Base-by-base conservation (phyloP, 108 stramenopile species). In the Poteriospumella lacustris region DNA sequence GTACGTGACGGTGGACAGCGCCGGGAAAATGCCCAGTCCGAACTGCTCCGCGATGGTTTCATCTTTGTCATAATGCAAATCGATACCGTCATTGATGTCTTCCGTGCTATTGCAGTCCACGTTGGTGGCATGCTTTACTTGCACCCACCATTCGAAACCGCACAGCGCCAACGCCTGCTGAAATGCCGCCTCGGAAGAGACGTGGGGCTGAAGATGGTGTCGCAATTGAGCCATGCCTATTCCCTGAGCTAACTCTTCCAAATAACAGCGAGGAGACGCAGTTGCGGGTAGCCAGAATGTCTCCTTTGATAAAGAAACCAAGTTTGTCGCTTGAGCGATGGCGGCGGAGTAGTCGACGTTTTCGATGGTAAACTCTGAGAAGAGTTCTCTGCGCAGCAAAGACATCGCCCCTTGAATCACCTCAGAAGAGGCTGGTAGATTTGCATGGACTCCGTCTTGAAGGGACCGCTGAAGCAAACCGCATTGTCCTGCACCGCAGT, bases 1-100 rank as follows among this genome's bases (percentile, higher is more conserved):
- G 64, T 94, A 92, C 1, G 93, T 92, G 0, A 94, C 93, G 15
- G 93, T 92, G 0, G 89, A 89, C n/a, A 92, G 44, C 1, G 79
- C 77, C 0, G 93, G 93, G 83, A 94, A 94, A 15, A 83, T 83
- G 9, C 93, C 93, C 2, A 94, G 36, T 42, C 85, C 86, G 84
- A 92, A 94, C 5, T 82, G 52, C 77, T 92, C 93, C 1, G 92
- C 91, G 39, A 94, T 76, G 0, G 75, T 84, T 78, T 94, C 93
- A 59, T 94, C 93, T 68, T 94, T 94, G 80, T 94, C 93, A 78
- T 92, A 94, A 73, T 94, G 41, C 47, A 73, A 36, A 40, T 68
- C 64, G 24, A 68, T 39, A 40, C 38, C 64, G 36, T 36, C 19
- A 68, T 40, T 40, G 36, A 15, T 68, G 12, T 68, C 24, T 19